Base-by-base conservation (phyloP, 1,284 basidiomycete genomes). In the Sporisorium exsertum region DNA sequence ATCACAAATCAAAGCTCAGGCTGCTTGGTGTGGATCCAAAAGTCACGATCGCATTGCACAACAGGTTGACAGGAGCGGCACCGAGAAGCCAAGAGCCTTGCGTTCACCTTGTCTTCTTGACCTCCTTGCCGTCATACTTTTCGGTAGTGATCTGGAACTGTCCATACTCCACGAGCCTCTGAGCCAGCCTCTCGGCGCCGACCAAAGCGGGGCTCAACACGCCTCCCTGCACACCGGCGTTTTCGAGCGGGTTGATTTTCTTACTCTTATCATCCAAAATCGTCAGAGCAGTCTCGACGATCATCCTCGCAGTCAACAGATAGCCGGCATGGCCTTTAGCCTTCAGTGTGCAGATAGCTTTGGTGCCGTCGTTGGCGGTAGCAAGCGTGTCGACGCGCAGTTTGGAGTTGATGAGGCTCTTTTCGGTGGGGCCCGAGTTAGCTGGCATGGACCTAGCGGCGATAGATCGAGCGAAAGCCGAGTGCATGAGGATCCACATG, bases 291-390 rank as follows among this genome's bases (percentile, higher is more conserved):
- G 89, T 89, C 87, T 95, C 94, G 3, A 90, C 87, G 27, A 93
- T 88, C 88, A 94, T 90, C 45, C 91, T 86, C 6, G 91, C 87
- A 1, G 92, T 91, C 40, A 91, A 86, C 18, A 89, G 84, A 85
- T 94, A 94, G 3, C 93, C 93, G 5, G 93, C 92, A 81, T 94
- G 93, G n/a, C 92, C 92, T 47, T 90, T 87, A 1, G 90, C 91
- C 57, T 91, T 86, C 37, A 89, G 88, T 1, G 88, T 90, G 72
- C 91, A 90, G 32, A 91, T 89, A 54, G 89, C 87, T 43, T 64
- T 45, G 8, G 70, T 61, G 3, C n/a, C 89, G 86, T 20, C 88
- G 86, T 5, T 88, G 88, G 8, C 88, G 86, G 18, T 87, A 82
- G 54, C 87, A 83, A 24, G 88, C 87, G 35, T 72, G 32, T 77